Percentiles rank a stretch among this genome's conserved stretches.
phyloP scores from a whole-genome alignment of 768 basidiomycete species.

The Lanmaoa rubissima region DNA sequence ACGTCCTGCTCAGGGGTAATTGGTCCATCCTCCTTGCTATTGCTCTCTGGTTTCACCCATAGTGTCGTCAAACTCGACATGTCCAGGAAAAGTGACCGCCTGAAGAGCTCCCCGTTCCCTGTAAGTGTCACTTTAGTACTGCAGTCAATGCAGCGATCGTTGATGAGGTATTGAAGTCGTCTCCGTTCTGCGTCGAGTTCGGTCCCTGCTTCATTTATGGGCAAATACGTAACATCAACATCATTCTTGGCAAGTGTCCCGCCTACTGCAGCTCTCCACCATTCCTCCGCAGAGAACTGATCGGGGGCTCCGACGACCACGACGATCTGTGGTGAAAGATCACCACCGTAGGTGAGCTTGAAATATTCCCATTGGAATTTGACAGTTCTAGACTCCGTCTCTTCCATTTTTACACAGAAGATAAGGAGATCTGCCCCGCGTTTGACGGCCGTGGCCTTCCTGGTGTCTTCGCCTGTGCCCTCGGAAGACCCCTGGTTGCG shows the following conservation, averaged over 20 bases:
- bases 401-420: constrained; percentile 20
- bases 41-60: constrained; percentile 10
- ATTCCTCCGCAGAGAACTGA: constrained; percentile 17
- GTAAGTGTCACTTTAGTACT: constrained; percentile 6
- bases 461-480: constrained; percentile 4
- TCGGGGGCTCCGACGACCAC: constrained; percentile 19
- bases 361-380: constrained; percentile 29
- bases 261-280: constrained; percentile 18
- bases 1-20: constrained; percentile 14
- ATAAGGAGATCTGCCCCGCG: constrained; percentile 28
- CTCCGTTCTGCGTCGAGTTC: background rate
- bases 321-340: constrained; percentile 26
- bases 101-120: constrained; percentile 15
- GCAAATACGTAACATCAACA: constrained; percentile 12
- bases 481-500: background rate
- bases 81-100: constrained; percentile 13
- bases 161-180: constrained; percentile 17
- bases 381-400: background rate
- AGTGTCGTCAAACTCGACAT: constrained; percentile 6
- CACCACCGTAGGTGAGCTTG: constrained; percentile 25
- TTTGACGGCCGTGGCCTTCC: constrained; percentile 10
- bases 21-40: background rate
- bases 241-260: background rate
- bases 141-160: constrained; percentile 22
- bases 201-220: background rate